phyloP scores from a whole-genome alignment of 352 stramenopile genomes.

The Globisporangium alternatum region DNA sequence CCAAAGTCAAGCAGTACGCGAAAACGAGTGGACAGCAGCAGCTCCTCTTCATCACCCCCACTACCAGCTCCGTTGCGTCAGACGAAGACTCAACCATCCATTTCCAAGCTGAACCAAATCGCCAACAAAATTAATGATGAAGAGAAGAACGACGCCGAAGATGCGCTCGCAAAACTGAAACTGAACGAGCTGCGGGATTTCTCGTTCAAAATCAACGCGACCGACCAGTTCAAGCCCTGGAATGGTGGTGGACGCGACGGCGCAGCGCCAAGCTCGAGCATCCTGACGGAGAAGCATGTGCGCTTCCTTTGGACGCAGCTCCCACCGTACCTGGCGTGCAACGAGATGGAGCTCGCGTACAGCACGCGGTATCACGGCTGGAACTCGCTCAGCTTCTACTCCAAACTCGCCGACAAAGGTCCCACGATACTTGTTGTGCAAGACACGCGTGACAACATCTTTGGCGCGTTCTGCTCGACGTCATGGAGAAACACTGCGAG shows the following conservation, averaged over 20 bases:
- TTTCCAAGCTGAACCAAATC: too few relatives aligned
- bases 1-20: conserved; percentile 3
- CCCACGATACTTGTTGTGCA: conserved; percentile 68
- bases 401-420: conserved; percentile 49
- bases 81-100: too few relatives aligned
- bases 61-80: background rate
- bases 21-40: conserved; percentile 13
- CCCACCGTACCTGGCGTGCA: conserved; percentile 58
- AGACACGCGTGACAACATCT: conserved; percentile 67
- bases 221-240: conserved; percentile 56
- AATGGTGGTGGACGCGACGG: conserved; percentile 16
- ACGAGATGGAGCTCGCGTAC: conserved; percentile 70
- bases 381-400: conserved; percentile 70
- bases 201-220: conserved; percentile 42
- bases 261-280: conserved; percentile 37
- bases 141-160: too few relatives aligned
- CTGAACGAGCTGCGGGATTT: conserved; percentile 38
- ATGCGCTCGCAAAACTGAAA: too few relatives aligned
- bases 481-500: conserved; percentile 49
- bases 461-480: conserved; percentile 68
- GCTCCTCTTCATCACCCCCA: background rate
- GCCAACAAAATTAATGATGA: too few relatives aligned
- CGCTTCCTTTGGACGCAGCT: conserved; percentile 62
- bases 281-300: conserved; percentile 69
- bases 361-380: conserved; percentile 62